Percentiles rank a stretch among this genome's conserved stretches.
These are phyloP conservation scores for Colletotrichum viniferum DNA, from an alignment of 2,329 filamentous ascomycete genomes.

Conservation along the genomic window DNA sequence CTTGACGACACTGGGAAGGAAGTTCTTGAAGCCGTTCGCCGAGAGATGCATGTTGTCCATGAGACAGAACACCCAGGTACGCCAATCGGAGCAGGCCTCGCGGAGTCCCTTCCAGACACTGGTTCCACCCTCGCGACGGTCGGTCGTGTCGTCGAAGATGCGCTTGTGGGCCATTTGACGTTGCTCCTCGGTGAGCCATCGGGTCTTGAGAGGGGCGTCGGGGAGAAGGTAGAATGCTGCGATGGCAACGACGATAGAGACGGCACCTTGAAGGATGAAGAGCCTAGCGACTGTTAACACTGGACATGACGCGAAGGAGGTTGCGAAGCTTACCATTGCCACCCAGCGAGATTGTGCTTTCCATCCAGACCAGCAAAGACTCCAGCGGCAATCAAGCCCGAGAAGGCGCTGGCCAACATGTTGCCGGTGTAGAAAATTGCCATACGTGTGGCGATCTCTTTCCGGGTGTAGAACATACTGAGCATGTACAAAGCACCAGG, in stretches of 20 bases:
- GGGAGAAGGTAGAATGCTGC: conserved; percentile 42
- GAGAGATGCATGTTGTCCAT: conserved; percentile 57
- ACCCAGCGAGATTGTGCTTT: conserved; percentile 38
- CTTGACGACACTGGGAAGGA: conserved; percentile 39
- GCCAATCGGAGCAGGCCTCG: conserved; percentile 47
- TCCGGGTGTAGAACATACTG: conserved; percentile 21
- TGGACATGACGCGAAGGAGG: rapidly evolving
- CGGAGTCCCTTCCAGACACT: conserved; percentile 46
- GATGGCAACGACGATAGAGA: conserved; percentile 38
- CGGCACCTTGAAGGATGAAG: conserved; percentile 46
- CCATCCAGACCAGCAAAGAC: conserved; percentile 47
- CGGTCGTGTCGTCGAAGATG: conserved; percentile 31
- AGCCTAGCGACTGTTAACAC: conserved; percentile 25
- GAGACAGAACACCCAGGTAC: conserved; percentile 52
- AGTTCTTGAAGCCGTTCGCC: conserved; percentile 49
- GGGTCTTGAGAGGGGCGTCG: conserved; percentile 40
- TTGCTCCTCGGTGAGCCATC: conserved; percentile 44
- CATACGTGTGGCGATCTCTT: conserved; percentile 33
- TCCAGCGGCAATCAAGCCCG: conserved; percentile 47
- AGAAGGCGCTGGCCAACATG: conserved; percentile 47
- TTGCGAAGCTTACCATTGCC: conserved; percentile 42
- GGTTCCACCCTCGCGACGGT: conserved; percentile 38
- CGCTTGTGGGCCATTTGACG: conserved; percentile 41
- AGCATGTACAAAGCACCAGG: conserved; percentile 23
- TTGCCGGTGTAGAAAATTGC: conserved; percentile 49